Base-by-base conservation (phyloP, 2,329 filamentous ascomycete genomes). In the Diaporthe batatas region DNA sequence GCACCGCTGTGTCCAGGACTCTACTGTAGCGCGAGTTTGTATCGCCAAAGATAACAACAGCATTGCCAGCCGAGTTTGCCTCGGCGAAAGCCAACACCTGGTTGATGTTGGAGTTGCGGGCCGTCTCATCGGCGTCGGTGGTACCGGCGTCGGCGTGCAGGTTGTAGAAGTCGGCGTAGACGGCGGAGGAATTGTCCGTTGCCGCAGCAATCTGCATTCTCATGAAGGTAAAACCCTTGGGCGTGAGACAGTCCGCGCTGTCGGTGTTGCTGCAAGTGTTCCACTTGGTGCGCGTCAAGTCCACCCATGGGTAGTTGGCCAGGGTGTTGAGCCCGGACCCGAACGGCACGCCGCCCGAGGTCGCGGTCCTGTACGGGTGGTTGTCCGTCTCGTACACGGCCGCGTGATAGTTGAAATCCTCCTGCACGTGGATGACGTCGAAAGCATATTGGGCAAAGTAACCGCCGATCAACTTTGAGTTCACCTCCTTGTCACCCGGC, bases 171-270 rank as follows among this genome's bases (percentile, higher is more conserved):
- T 93, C 91, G 32, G 91, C 80, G 73, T 87, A 91, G 10, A 89
- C 85, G 21, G 86, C 86, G 3, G 72, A 64, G 25, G 53, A 72
- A 65, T 49, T 70, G 29, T 72, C 71, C 12, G 51, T 44, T 7
- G 62, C 39, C 47, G 84, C 82, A 11, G 84, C 85, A 18, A 92
- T 76, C 25, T 84, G 81, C 53, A 87, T 80, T 16, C 90, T 87
- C 90, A 93, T 92, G 62, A 90, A 90, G 0, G 90, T 92, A 79
- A 92, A 92, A 18, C 91, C 91, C 80, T 93, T 93, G 29, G 90
- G 91, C 0, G 91, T 92, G 75, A 92, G 81, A 78, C 91, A 93
- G 79, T 93, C 91, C 1, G 79, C 77, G 0, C 85, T 85, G 0
- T 87, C 89, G 47, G 85, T 85, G 77, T 89, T 80, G 72, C 87